Evolutionary conservation across 306 rosid genomes (phyloP), one percentile per base, ranked within the genome.

Genomic region (Vigna hirtella): DNA sequence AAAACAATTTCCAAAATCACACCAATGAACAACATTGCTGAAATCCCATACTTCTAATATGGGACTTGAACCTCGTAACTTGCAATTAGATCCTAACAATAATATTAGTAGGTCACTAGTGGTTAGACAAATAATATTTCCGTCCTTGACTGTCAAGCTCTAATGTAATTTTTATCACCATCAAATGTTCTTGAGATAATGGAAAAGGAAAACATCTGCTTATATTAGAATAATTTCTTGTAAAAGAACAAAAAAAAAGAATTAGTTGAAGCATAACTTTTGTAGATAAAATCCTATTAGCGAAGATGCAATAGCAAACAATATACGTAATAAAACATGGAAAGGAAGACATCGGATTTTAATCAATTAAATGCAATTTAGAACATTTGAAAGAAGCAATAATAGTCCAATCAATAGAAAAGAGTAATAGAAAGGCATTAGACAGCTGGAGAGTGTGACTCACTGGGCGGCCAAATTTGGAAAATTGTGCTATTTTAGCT

Each of bases 401-500:
- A 56, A 28, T 15, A 78, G 24, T 61, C 34, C 34, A 22, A 70
- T 77, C 69, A 66, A 62, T 45, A 64, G 43, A 16, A 65, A 66
- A 52, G 77, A 61, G 77, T 66, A 61, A 47, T 42, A 73, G 52
- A 51, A 38, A 20, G 70, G 77, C 14, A n/a, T 59, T 59, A 59
- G 42, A 38, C 43, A 14, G 12, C 40, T 7, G 47, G 45, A 62
- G 68, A 62, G 34, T 34, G 68, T 6, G 47, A 88, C 98, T 94
- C 78, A 94, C 98, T 22, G 97, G 98, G 20, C 98, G 96, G 74
- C 97, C 98, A 56, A 94, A 94, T 85, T 91, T 94, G 12, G 98
- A 84, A 45, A 89, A 76, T 79, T 94, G 91, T 13, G 92, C 81
- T 64, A 84, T 78, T 86, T 89, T 93, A 74, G 96, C 97, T 82